Evolutionary conservation across 306 rosid genomes (phyloP).

Genomic region (Fragaria vesca): DNA sequence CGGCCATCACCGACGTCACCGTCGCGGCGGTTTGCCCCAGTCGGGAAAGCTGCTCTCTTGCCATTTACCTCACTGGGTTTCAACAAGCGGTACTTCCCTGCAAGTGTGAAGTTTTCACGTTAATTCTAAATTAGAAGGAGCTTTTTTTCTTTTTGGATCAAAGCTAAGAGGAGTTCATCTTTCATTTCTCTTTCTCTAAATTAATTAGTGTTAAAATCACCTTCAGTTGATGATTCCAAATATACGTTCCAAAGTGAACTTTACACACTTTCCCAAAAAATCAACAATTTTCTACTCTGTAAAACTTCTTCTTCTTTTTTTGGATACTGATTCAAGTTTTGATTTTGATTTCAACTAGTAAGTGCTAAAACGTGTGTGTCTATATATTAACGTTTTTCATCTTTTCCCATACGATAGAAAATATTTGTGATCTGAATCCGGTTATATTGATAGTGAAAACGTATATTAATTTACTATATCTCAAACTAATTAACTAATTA

Average conservation of each 20-base stretch:
- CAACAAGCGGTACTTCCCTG: slow-evolving; percentile 59
- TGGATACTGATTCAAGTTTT: not conserved
- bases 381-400: too few species aligned
- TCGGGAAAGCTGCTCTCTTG: slow-evolving; percentile 70
- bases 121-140: not conserved
- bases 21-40: slow-evolving; percentile 76
- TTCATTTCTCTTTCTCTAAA: not conserved
- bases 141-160: not conserved
- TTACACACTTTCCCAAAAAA: too few species aligned
- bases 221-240: not conserved
- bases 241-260: not conserved
- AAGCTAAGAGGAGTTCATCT: not conserved
- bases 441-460: too few species aligned
- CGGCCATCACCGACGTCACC: slow-evolving; percentile 66
- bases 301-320: too few species aligned
- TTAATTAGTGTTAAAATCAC: not conserved
- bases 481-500: too few species aligned
- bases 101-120: not conserved
- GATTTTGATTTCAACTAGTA: not conserved
- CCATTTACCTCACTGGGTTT: slow-evolving; percentile 80
- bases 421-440: too few species aligned
- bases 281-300: too few species aligned
- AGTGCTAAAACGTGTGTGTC: not conserved
- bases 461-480: too few species aligned
- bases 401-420: too few species aligned